These are phyloP conservation scores for Ganoderma resinaceum DNA, from an alignment of 1,284 basidiomycete species.

Conservation along the genomic window DNA sequence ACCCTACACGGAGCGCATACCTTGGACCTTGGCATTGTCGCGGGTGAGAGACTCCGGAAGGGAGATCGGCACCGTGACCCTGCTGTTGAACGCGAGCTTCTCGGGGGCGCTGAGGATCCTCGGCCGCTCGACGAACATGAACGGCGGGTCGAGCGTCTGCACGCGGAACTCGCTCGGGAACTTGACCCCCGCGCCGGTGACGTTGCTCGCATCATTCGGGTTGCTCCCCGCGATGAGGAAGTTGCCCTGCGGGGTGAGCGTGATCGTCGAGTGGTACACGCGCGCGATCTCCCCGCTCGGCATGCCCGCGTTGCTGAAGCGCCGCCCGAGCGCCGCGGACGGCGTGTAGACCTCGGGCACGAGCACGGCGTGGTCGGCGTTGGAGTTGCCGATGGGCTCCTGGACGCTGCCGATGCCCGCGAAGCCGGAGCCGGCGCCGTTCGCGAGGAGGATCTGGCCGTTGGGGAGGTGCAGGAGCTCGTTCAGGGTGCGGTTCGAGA, in stretches of 20 bases:
- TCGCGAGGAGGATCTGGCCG: constrained; percentile 57
- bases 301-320: constrained; percentile 55
- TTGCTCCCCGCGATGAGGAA: constrained; percentile 59
- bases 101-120: constrained; percentile 43
- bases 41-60: constrained; percentile 40
- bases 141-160: constrained; percentile 57
- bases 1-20: constrained; percentile 27
- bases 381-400: constrained; percentile 45
- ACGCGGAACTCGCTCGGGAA: constrained; percentile 53
- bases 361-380: constrained; percentile 54
- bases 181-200: constrained; percentile 31
- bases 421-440: constrained; percentile 53
- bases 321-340: constrained; percentile 47
- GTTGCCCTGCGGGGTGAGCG: constrained; percentile 49
- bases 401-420: constrained; percentile 50
- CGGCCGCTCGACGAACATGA: constrained; percentile 47
- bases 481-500: constrained; percentile 50
- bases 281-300: constrained; percentile 52
- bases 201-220: constrained; percentile 50
- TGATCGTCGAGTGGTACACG: constrained; percentile 53
- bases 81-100: constrained; percentile 48
- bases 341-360: constrained; percentile 62
- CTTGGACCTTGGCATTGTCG: constrained; percentile 42
- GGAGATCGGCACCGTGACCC: constrained; percentile 45
- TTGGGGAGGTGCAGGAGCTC: constrained; percentile 60